Evolutionary conservation across 2,329 filamentous ascomycete species (phyloP).

Genomic region (Tympanopsis confertula): DNA sequence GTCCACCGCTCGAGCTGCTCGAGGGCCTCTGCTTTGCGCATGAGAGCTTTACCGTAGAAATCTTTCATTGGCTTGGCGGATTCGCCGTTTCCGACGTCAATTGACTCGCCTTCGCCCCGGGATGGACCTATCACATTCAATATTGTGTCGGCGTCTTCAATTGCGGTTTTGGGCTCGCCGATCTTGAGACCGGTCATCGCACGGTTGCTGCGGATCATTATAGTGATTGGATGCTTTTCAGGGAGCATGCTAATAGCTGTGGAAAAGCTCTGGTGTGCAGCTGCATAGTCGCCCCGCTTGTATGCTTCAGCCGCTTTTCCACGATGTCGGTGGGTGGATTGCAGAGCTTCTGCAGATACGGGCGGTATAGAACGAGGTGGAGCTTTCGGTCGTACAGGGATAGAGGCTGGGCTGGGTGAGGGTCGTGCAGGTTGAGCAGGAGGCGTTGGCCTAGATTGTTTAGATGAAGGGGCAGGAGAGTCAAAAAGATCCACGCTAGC

Average conservation of each 20-base stretch:
- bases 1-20: constrained; percentile 92
- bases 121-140: constrained; percentile 68
- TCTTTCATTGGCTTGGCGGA: constrained; percentile 74
- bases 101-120: constrained; percentile 69
- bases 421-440: constrained; percentile 11
- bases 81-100: constrained; percentile 51
- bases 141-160: constrained; percentile 73
- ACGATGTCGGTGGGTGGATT: constrained; percentile 67
- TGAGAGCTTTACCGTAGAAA: constrained; percentile 84
- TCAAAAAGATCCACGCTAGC: constrained; percentile 51
- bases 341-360: constrained; percentile 57
- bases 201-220: constrained; percentile 84
- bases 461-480: background rate
- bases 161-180: constrained; percentile 78
- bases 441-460: constrained; percentile 29
- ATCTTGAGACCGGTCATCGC: constrained; percentile 83
- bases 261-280: constrained; percentile 74
- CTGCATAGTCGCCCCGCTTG: constrained; percentile 84
- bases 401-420: constrained; percentile 20
- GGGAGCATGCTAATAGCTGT: constrained; percentile 67
- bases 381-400: constrained; percentile 28
- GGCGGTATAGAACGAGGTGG: constrained; percentile 47
- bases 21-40: constrained; percentile 87
- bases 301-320: constrained; percentile 77
- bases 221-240: constrained; percentile 66